phyloP scores from a whole-genome alignment of 148 eudicot genomes.

The Nepenthes mirabilis region DNA sequence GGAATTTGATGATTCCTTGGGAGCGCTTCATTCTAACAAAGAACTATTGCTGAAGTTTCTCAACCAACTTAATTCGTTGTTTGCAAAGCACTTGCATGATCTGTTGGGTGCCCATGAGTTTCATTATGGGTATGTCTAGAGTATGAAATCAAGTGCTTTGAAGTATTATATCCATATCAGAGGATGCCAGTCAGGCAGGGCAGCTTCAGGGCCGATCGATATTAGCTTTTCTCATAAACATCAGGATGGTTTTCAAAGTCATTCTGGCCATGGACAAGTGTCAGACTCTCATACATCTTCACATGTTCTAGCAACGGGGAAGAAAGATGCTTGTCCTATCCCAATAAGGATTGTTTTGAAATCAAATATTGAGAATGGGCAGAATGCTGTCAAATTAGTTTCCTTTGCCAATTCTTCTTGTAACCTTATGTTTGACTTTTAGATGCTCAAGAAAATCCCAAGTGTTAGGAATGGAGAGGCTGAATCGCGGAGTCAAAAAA shows the following conservation, averaged over 20 bases:
- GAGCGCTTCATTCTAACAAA: conserved; percentile 38
- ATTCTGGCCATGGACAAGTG: conserved; percentile 12
- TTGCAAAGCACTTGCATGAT: conserved; percentile 43
- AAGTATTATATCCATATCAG: conserved; percentile 31
- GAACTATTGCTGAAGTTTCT: conserved; percentile 48
- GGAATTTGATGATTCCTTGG: conserved; percentile 38
- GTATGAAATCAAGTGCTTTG: conserved; percentile 25
- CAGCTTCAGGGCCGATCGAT: conserved; percentile 20
- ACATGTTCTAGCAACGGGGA: conserved; percentile 11
- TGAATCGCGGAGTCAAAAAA: conserved; percentile 13
- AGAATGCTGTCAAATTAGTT: conserved; percentile 18
- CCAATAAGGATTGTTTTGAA: conserved; percentile 71
- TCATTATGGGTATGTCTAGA: conserved; percentile 16
- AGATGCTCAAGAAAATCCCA: conserved; percentile 3
- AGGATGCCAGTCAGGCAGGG: conserved; percentile 27
- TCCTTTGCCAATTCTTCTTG: conserved; percentile 23
- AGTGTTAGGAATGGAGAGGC: conserved; percentile 3
- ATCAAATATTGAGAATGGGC: conserved; percentile 48
- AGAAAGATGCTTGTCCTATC: conserved; percentile 11
- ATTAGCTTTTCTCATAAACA: conserved; percentile 22
- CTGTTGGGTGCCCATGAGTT: conserved; percentile 30
- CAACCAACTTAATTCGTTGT: conserved; percentile 47
- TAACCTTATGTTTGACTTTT: conserved; percentile 9
- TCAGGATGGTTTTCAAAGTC: conserved; percentile 20
- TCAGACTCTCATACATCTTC: conserved; percentile 19